Evolutionary conservation across 306 rosid species (phyloP), one percentile per base, ranked within the genome.

Genomic region (Vicia faba): DNA sequence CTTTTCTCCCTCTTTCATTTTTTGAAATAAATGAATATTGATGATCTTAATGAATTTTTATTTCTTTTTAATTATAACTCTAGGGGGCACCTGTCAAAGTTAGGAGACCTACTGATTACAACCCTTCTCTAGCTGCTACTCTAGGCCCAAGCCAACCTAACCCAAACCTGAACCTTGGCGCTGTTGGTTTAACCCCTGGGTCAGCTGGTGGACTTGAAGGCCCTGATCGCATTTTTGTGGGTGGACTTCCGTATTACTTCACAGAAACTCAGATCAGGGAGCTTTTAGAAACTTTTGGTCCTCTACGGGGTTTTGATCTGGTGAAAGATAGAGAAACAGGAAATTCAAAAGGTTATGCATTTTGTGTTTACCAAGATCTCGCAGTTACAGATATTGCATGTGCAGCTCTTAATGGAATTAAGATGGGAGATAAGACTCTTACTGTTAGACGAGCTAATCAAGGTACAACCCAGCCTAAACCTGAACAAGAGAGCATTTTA

Each of bases 181-280:
- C 96, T 68, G 96, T 93, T 64, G 99, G 97, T 71, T 83, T 93
- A 71, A 82, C 93, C n/a, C 97, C 97, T 23, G 99, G 99, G 36
- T 93, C 99, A 14, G 95, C 99, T 67, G 99, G 96, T 71, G 99
- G 99, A 60, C 96, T 93, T 13, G 99, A 93, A 84, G 99, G 99
- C 20, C 97, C 99, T 68, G 97, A 93, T 77, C 97, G 99, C 58
- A 88, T 93, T 71, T 93, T 93, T 86, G 99, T 93, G 5, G 99
- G 99, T 61, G 99, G 99, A 51, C 91, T 93, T 49, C 99, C 99
- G 29, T 93, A 90, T 74, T 88, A 90, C 87, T 90, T 90, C 39
- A 93, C 97, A 0, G 99, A 93, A 81, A 87, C 86, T 41, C 99
- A 93, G 82, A 89, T 93, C 76, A 85, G 95, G 71, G 96, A 93